Evolutionary conservation across 306 rosid genomes (phyloP).

Genomic region (Cucurbita maxima): DNA sequence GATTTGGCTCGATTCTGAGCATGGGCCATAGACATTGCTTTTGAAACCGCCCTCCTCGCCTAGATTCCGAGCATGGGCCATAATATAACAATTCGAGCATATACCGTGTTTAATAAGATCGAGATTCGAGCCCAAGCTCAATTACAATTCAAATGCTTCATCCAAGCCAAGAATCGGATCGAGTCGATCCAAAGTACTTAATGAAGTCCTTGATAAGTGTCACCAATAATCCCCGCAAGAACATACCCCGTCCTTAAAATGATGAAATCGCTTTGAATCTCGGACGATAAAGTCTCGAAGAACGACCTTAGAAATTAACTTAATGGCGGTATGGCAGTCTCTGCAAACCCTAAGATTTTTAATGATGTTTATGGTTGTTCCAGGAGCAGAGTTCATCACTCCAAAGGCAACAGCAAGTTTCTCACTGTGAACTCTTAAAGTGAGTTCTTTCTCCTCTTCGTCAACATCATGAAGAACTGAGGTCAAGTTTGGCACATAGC

Average conservation of each 20-base stretch:
- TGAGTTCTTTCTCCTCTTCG: conserved; percentile 68
- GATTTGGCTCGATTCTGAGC: too few species aligned
- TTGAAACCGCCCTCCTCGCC: too few species aligned
- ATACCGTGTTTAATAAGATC: neutral
- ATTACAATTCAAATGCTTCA: neutral
- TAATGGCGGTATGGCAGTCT: conserved; percentile 51
- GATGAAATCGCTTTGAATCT: conserved; percentile 71
- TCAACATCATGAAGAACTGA: conserved; percentile 64
- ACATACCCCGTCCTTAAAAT: conserved; percentile 53
- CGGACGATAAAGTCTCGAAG: conserved; percentile 47
- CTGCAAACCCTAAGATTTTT: conserved; percentile 68
- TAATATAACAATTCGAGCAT: neutral
- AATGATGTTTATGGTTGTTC: conserved; percentile 42
- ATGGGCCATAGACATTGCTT: too few species aligned
- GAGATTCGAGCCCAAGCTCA: neutral
- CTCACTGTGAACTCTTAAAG: conserved; percentile 70
- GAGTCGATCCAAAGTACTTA: neutral
- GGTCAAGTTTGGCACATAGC: conserved; percentile 39
- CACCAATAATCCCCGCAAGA: conserved; percentile 69
- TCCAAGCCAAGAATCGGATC: neutral
- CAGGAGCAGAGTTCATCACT: conserved; percentile 47
- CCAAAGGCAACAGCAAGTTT: conserved; percentile 71
- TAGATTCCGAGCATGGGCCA: too few species aligned
- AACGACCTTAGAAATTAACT: conserved; percentile 43
- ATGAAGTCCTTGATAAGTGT: conserved; percentile 8